These are phyloP conservation scores for Zoysia matrella DNA, from an alignment of 202 grass and related monocot genomes.

Conservation along the genomic window DNA sequence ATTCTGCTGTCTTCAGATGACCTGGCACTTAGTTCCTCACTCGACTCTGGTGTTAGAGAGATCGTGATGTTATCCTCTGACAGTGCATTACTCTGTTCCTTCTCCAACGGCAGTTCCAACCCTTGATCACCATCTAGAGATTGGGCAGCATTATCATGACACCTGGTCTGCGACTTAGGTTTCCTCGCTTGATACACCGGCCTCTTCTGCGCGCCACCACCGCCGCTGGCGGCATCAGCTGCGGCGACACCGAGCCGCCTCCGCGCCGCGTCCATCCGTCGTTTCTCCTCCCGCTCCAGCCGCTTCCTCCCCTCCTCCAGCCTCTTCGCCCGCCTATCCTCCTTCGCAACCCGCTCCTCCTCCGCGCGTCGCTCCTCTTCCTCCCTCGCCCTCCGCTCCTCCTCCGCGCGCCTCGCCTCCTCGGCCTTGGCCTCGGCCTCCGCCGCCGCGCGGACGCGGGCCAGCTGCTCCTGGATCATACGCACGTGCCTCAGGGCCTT, in stretches of 20 bases:
- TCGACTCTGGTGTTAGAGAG: background rate
- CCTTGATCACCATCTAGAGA: background rate
- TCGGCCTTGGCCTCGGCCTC: background rate
- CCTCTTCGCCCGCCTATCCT: constrained; percentile 7
- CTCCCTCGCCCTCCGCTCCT: constrained; percentile 29
- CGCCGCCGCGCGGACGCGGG: constrained; percentile 1
- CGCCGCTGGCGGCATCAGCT: background rate
- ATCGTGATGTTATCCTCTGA: background rate
- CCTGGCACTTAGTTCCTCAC: background rate
- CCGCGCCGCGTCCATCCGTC: background rate
- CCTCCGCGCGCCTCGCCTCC: constrained; percentile 26
- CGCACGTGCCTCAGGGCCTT: background rate
- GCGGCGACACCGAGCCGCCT: background rate
- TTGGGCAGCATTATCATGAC: background rate
- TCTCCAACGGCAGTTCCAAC: background rate
- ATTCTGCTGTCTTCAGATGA: background rate
- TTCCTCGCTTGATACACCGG: constrained; percentile 26
- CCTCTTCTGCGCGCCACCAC: background rate
- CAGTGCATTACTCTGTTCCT: background rate
- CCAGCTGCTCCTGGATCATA: constrained; percentile 23
- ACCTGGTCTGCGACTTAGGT: background rate
- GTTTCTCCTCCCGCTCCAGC: constrained; percentile 13
- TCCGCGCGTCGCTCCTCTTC: constrained; percentile 13
- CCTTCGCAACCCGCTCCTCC: background rate
- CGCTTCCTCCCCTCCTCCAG: constrained; percentile 15